A percentile compares a stretch with the other conserved stretches of the same genome.
phyloP scores from a whole-genome alignment of 805 yeast species.

The Cyberlindnera mrakii region DNA sequence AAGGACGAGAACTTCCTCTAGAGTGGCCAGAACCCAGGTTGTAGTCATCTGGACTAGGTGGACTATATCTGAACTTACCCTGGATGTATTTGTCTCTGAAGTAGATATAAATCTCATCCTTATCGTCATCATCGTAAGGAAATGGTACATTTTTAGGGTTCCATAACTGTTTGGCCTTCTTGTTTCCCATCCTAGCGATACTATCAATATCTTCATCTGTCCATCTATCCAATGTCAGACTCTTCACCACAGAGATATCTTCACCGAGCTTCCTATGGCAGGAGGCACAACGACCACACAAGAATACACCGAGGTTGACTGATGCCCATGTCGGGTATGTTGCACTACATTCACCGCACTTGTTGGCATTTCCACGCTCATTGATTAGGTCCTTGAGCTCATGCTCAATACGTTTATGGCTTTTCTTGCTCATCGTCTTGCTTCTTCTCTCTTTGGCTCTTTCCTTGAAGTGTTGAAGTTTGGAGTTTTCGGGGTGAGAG shows the following conservation, averaged over 20 bases:
- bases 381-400: conserved; percentile 58
- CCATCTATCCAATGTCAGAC: conserved; percentile 74
- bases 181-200: conserved; percentile 50
- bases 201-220: conserved; percentile 43
- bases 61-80: conserved; percentile 44
- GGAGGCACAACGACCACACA: conserved; percentile 84
- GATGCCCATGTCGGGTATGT: conserved; percentile 46
- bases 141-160: conserved; percentile 62
- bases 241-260: conserved; percentile 60
- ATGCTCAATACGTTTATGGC: conserved; percentile 39
- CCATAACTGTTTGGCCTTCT: conserved; percentile 54
- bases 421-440: conserved; percentile 11
- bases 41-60: conserved; percentile 26
- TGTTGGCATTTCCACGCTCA: conserved; percentile 51
- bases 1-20: background rate
- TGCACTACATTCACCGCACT: conserved; percentile 75
- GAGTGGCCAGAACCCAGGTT: conserved; percentile 5
- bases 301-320: conserved; percentile 52
- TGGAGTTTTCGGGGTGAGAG: background rate
- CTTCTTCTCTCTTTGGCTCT: background rate
- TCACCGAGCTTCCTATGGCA: conserved; percentile 63
- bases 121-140: conserved; percentile 73
- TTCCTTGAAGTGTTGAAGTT: background rate
- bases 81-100: conserved; percentile 61
- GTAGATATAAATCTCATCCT: conserved; percentile 49